phyloP scores from a whole-genome alignment of 2,329 filamentous ascomycete genomes.

The Ascochyta koolunga region DNA sequence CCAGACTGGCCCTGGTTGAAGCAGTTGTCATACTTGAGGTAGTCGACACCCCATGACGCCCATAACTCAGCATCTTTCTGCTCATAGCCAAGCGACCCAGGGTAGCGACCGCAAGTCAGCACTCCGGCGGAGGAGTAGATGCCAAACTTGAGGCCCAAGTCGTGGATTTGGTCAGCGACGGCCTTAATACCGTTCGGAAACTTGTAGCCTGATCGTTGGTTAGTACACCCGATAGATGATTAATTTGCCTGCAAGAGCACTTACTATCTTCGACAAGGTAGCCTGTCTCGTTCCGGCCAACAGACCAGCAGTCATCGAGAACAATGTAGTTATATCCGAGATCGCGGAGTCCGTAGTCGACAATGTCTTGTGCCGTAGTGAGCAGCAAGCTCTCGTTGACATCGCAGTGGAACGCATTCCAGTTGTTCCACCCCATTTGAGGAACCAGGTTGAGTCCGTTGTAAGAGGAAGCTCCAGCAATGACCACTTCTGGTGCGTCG shows the following conservation, averaged over 20 bases:
- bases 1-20: conserved; percentile 61
- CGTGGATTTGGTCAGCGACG: conserved; percentile 57
- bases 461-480: conserved; percentile 26
- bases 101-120: conserved; percentile 48
- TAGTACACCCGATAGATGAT: neutral
- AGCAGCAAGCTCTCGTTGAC: conserved; percentile 55
- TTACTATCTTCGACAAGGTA: conserved; percentile 45
- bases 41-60: conserved; percentile 58
- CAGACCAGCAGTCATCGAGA: conserved; percentile 61
- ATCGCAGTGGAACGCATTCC: conserved; percentile 51
- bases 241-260: conserved; percentile 24
- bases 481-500: conserved; percentile 7
- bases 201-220: conserved; percentile 19
- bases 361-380: conserved; percentile 53
- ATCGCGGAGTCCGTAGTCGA: conserved; percentile 55
- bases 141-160: conserved; percentile 57
- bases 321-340: conserved; percentile 59
- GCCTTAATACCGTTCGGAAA: conserved; percentile 56
- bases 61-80: conserved; percentile 59
- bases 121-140: conserved; percentile 59
- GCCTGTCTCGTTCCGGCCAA: conserved; percentile 53
- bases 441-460: conserved; percentile 48
- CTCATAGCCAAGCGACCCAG: conserved; percentile 58
- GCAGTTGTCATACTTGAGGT: conserved; percentile 62
- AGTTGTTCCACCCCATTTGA: conserved; percentile 50